Conservation (phyloP, 805 yeast species). For the Maudiozyma pseudohumilis region DNA sequence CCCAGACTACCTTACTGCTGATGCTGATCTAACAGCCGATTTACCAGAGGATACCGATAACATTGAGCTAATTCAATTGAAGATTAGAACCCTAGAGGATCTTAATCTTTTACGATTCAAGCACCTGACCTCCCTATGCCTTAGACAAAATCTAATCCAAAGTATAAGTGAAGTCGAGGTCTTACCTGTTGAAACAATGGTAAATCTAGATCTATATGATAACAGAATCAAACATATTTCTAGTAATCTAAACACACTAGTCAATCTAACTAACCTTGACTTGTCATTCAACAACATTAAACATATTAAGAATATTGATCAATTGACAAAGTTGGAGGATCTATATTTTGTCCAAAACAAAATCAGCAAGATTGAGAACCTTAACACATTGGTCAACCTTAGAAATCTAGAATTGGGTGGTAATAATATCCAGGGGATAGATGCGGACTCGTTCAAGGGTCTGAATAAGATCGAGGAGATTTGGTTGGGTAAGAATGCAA, state of each 20-base stretch:
- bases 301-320: constrained; percentile 68
- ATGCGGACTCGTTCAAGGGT: constrained; percentile 35
- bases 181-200: constrained; percentile 45
- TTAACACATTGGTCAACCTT: constrained; percentile 47
- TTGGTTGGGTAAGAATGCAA: constrained; percentile 89
- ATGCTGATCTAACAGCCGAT: constrained; percentile 51
- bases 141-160: constrained; percentile 76
- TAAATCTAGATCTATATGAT: constrained; percentile 83
- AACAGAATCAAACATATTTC: constrained; percentile 83
- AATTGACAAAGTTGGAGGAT: constrained; percentile 50
- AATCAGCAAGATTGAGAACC: constrained; percentile 59
- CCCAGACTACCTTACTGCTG: constrained; percentile 53
- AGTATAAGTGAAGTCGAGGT: constrained; percentile 62
- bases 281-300: constrained; percentile 84
- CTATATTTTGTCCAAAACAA: constrained; percentile 84
- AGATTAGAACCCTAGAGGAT: constrained; percentile 53
- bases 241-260: constrained; percentile 51
- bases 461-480: constrained; percentile 56
- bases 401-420: constrained; percentile 85
- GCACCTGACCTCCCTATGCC: constrained; percentile 49
- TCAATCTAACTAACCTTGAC: constrained; percentile 53
- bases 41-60: constrained; percentile 47
- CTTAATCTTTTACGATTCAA: constrained; percentile 48
- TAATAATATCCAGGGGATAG: constrained; percentile 46
- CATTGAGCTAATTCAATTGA: constrained; percentile 61